A percentile compares a stretch with the other conserved stretches of the same genome.
These are phyloP conservation scores for Ogataea nakhonphanomensis DNA, from an alignment of 805 yeast genomes.

Conservation along the genomic window DNA sequence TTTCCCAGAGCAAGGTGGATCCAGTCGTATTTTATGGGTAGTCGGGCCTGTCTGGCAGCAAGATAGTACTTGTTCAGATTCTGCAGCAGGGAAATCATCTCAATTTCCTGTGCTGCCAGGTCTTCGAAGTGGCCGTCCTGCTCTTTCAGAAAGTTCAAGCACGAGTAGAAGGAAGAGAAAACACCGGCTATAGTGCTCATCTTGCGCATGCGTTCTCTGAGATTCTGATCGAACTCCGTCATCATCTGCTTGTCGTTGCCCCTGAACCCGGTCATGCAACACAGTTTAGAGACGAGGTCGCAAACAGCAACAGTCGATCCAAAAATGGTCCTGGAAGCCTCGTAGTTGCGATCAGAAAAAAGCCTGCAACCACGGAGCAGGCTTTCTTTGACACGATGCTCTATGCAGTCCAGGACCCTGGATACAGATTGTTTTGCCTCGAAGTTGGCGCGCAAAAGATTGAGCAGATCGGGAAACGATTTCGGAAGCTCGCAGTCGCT, in stretches of 20 bases:
- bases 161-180: constrained; percentile 10
- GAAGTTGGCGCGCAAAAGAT: constrained; percentile 4
- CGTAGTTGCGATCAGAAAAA: constrained; percentile 8
- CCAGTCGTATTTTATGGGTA: constrained; percentile 15
- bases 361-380: constrained; percentile 9
- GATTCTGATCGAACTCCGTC: constrained; percentile 3
- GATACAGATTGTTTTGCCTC: constrained; percentile 4
- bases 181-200: constrained; percentile 11
- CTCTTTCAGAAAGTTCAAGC: constrained; percentile 3
- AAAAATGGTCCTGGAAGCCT: constrained; percentile 2
- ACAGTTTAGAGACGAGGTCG: constrained; percentile 10
- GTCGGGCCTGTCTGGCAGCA: constrained; percentile 4
- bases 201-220: constrained; percentile 3
- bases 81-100: constrained; percentile 10
- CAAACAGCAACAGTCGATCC: constrained; percentile 7
- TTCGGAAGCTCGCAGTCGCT: constrained; percentile 10
- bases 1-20: constrained; percentile 15
- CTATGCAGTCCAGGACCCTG: constrained; percentile 11
- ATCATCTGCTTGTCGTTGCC: constrained; percentile 11
- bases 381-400: constrained; percentile 7
- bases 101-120: constrained; percentile 2
- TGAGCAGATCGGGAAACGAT: constrained; percentile 6
- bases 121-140: constrained; percentile 4
- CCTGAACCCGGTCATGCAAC: constrained; percentile 13
- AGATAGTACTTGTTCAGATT: constrained; percentile 13